Conservation (phyloP, 495 filamentous ascomycete species). For the Podospora conica region DNA sequence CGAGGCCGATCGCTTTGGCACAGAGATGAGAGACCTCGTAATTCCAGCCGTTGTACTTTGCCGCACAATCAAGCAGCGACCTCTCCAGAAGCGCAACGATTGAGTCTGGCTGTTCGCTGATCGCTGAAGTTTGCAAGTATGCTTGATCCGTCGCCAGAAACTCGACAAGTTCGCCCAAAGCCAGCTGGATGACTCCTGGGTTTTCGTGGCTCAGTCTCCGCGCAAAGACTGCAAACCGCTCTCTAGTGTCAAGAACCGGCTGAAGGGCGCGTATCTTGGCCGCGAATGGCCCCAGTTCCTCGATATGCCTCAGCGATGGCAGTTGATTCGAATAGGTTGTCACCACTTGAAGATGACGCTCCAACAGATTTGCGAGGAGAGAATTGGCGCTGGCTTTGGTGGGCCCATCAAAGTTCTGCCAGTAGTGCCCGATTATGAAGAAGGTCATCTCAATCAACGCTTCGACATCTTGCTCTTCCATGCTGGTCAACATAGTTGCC, state of each 20-base stretch:
- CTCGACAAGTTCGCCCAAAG: slow-evolving; percentile 65
- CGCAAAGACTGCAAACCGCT: slow-evolving; percentile 58
- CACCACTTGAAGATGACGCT: slow-evolving; percentile 53
- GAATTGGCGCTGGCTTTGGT: slow-evolving; percentile 52
- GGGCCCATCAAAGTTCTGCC: slow-evolving; percentile 56
- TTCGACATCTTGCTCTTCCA: slow-evolving; percentile 73
- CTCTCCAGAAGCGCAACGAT: slow-evolving; percentile 65
- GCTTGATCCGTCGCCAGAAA: slow-evolving; percentile 69
- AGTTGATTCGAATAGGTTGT: slow-evolving; percentile 60
- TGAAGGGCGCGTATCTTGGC: slow-evolving; percentile 57
- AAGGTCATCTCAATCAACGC: slow-evolving; percentile 79
- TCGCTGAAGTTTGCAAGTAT: slow-evolving; percentile 73
- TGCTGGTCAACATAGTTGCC: slow-evolving; percentile 64
- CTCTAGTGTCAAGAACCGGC: slow-evolving; percentile 44
- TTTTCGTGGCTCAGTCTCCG: slow-evolving; percentile 75
- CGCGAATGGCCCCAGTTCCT: slow-evolving; percentile 59
- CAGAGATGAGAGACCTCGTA: slow-evolving; percentile 63
- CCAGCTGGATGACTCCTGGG: slow-evolving; percentile 70
- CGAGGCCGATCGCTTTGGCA: slow-evolving; percentile 72
- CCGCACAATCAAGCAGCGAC: slow-evolving; percentile 73
- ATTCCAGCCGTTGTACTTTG: slow-evolving; percentile 67
- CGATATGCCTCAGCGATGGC: slow-evolving; percentile 71
- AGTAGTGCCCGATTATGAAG: slow-evolving; percentile 75
- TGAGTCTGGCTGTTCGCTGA: slow-evolving; percentile 77
- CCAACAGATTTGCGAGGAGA: slow-evolving; percentile 60